Conservation (phyloP, 176 grass and related monocot genomes). For the Ampelocalamus luodianensis region DNA sequence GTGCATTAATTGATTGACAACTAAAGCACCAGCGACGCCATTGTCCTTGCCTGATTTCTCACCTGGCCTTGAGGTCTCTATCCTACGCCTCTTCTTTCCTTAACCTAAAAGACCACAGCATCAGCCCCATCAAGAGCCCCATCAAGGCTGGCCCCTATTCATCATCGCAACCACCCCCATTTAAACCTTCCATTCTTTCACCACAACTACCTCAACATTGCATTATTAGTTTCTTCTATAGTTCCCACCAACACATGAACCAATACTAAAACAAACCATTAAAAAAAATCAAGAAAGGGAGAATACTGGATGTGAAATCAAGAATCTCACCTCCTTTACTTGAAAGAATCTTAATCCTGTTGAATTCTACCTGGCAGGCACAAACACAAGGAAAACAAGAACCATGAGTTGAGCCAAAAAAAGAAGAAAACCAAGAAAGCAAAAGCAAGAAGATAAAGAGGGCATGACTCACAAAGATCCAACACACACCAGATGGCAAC, state of each 20-base stretch:
- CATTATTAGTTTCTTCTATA: conserved; percentile 26
- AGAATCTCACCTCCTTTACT: conserved; percentile 49
- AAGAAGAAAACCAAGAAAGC: neutral
- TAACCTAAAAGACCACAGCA: conserved; percentile 28
- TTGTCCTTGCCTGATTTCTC: neutral
- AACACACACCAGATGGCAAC: conserved; percentile 13
- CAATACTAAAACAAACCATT: conserved; percentile 9
- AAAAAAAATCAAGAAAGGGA: neutral
- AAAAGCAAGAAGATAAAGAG: conserved; percentile 36
- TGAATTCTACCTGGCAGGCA: conserved; percentile 27
- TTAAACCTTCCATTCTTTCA: conserved; percentile 27
- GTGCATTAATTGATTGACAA: neutral
- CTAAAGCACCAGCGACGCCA: neutral
- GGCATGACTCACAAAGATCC: conserved; percentile 42
- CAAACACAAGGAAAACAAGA: conserved; percentile 29
- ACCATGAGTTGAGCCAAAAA: neutral
- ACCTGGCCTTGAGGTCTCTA: conserved; percentile 12
- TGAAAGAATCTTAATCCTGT: conserved; percentile 39
- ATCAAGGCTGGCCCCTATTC: conserved; percentile 48
- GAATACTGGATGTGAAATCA: conserved; percentile 19
- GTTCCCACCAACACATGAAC: conserved; percentile 5
- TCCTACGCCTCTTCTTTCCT: conserved; percentile 3
- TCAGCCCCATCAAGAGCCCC: neutral
- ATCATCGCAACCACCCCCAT: conserved; percentile 16
- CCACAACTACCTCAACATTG: conserved; percentile 22